Evolutionary conservation across 2,329 filamentous ascomycete genomes (phyloP).

Genomic region (Aureobasidium sp.): DNA sequence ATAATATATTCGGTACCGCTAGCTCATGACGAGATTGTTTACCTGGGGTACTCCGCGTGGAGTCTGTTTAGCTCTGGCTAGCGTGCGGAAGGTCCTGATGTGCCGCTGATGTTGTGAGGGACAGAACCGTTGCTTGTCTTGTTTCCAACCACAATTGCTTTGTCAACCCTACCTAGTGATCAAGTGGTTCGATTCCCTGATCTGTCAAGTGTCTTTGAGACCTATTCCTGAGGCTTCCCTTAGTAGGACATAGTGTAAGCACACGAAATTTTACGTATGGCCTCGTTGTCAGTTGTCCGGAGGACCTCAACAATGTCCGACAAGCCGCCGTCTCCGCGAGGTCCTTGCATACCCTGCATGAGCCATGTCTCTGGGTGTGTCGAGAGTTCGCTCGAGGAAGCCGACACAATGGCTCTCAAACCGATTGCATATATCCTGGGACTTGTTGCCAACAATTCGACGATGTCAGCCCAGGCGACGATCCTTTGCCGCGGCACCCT

Average conservation of each 20-base stretch:
- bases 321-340: background rate
- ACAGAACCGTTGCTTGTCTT: background rate
- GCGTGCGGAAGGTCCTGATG: background rate
- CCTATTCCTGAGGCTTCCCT: background rate
- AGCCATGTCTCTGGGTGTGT: background rate
- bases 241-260: background rate
- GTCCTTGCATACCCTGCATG: constrained; percentile 5
- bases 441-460: background rate
- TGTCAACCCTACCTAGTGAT: background rate
- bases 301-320: background rate
- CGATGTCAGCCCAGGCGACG: constrained; percentile 6
- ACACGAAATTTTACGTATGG: background rate
- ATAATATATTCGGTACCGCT: constrained; percentile 1
- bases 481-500: background rate
- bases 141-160: constrained; percentile 8
- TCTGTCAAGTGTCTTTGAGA: background rate
- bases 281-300: background rate
- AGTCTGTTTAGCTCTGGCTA: background rate
- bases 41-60: background rate
- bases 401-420: background rate
- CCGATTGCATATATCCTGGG: constrained; percentile 10
- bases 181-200: background rate
- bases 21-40: background rate
- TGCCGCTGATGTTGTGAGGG: background rate
- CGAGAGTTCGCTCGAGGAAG: background rate